Percentiles rank a stretch among this genome's conserved stretches.
These are phyloP conservation scores for Solioccasus polychromus DNA, from an alignment of 768 basidiomycete genomes.

Conservation along the genomic window DNA sequence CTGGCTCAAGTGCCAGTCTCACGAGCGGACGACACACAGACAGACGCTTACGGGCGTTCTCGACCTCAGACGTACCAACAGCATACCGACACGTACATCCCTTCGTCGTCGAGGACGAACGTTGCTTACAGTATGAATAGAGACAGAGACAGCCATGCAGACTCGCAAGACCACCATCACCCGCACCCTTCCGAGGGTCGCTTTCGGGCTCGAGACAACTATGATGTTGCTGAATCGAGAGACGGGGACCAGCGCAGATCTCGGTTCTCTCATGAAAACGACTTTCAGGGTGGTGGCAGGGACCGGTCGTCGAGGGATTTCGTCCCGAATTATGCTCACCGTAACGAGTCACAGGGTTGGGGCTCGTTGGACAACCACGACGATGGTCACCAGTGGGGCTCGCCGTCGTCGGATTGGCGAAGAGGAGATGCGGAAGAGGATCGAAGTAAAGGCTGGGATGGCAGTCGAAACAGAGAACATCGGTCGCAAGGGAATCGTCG, in stretches of 20 bases:
- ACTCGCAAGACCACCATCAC: constrained; percentile 43
- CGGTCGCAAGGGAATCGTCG: constrained; percentile 29
- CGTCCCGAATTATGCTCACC: constrained; percentile 43
- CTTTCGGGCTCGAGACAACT: constrained; percentile 47
- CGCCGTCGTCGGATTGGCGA: constrained; percentile 45
- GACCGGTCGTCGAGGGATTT: constrained; percentile 49
- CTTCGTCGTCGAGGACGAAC: constrained; percentile 42
- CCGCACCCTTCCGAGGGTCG: constrained; percentile 46
- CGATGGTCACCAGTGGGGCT: constrained; percentile 38
- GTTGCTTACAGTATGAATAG: constrained; percentile 48
- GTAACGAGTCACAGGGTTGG: constrained; percentile 46
- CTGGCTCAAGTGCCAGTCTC: constrained; percentile 39
- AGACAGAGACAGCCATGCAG: constrained; percentile 51
- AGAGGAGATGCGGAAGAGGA: constrained; percentile 38
- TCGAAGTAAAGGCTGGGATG: constrained; percentile 34
- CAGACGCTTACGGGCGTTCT: constrained; percentile 53
- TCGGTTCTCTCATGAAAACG: constrained; percentile 39
- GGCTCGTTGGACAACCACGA: constrained; percentile 40
- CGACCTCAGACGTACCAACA: constrained; percentile 40
- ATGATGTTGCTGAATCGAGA: constrained; percentile 43
- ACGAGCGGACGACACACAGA: constrained; percentile 49
- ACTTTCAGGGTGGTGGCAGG: constrained; percentile 38
- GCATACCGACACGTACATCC: constrained; percentile 44
- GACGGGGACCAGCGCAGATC: constrained; percentile 46
- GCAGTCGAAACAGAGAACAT: constrained; percentile 37